These are phyloP conservation scores for Epichloe festucae DNA, from an alignment of 2,329 filamentous ascomycete genomes.

Conservation along the genomic window DNA sequence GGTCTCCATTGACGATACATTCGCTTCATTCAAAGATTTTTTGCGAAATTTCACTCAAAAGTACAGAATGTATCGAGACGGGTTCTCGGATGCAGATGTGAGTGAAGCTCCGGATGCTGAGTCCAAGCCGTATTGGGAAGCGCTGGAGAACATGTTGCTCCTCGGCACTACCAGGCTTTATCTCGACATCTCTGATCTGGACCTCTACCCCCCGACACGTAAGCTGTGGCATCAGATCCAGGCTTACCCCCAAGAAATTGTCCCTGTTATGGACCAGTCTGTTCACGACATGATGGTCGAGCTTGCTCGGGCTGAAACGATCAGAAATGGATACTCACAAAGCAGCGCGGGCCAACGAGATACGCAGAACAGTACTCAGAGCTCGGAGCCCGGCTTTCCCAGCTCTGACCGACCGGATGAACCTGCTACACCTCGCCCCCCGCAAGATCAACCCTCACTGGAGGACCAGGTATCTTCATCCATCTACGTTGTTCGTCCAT, in stretches of 20 bases:
- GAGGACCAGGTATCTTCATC: constrained; percentile 72
- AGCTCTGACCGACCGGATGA: constrained; percentile 61
- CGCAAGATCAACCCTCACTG: constrained; percentile 41
- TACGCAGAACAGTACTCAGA: constrained; percentile 37
- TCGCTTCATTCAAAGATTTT: constrained; percentile 82
- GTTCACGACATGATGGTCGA: constrained; percentile 91
- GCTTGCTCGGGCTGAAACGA: constrained; percentile 67
- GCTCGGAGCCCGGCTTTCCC: constrained; percentile 64
- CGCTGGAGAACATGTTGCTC: constrained; percentile 82
- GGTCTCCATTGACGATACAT: constrained; percentile 81
- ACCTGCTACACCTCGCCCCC: constrained; percentile 23
- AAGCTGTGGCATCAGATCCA: constrained; percentile 95
- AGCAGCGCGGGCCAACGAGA: constrained; percentile 35
- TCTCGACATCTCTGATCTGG: constrained; percentile 77
- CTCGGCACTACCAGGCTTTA: constrained; percentile 77
- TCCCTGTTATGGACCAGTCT: constrained; percentile 90
- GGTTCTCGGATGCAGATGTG: constrained; percentile 65
- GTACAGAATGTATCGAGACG: constrained; percentile 85
- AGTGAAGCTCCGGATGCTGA: constrained; percentile 57
- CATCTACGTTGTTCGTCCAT: constrained; percentile 77
- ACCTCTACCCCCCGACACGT: constrained; percentile 79
- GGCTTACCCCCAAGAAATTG: constrained; percentile 89
- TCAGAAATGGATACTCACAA: constrained; percentile 51
- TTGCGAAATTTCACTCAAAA: constrained; percentile 83
- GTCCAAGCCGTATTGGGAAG: constrained; percentile 69